These are phyloP conservation scores for Nicotiana benthamiana DNA, from an alignment of 257 asterid species.

Conservation along the genomic window DNA sequence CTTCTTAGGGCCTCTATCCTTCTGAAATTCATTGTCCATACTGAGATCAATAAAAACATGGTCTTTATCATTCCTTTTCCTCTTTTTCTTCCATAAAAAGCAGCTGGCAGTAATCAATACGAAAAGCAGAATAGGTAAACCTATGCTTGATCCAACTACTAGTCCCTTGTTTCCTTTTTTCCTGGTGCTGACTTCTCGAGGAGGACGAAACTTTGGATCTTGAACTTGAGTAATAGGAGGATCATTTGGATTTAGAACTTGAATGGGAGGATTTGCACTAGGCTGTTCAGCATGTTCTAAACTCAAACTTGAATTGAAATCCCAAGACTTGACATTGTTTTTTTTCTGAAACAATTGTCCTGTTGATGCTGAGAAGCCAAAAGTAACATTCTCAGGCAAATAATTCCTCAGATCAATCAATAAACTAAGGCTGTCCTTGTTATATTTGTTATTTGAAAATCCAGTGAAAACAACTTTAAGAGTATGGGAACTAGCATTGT, in stretches of 20 bases:
- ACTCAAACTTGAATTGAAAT: constrained; percentile 23
- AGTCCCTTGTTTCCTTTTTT: constrained; percentile 5
- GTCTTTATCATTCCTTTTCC: background rate
- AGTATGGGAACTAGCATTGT: constrained; percentile 9
- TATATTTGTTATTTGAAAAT: background rate
- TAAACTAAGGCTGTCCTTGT: constrained; percentile 1
- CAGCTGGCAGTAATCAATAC: background rate
- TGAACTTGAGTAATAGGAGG: constrained; percentile 3
- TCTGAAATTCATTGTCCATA: constrained; percentile 23
- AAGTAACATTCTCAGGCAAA: constrained; percentile 31
- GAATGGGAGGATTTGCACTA: constrained; percentile 7
- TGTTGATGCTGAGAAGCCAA: constrained; percentile 42
- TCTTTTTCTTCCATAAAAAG: constrained; percentile 4
- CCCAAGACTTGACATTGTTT: constrained; percentile 36
- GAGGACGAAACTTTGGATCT: background rate
- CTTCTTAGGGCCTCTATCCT: constrained; percentile 23
- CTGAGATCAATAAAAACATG: background rate
- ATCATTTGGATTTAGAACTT: background rate
- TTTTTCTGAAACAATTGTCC: constrained; percentile 19
- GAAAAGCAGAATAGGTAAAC: background rate
- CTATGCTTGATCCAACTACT: constrained; percentile 18
- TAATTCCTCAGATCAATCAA: constrained; percentile 17
- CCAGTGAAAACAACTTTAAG: constrained; percentile 18
- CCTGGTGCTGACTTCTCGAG: background rate
- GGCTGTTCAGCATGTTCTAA: background rate